These are phyloP conservation scores for Elsinoe batatas DNA, from an alignment of 2,329 filamentous ascomycete genomes.

Conservation along the genomic window DNA sequence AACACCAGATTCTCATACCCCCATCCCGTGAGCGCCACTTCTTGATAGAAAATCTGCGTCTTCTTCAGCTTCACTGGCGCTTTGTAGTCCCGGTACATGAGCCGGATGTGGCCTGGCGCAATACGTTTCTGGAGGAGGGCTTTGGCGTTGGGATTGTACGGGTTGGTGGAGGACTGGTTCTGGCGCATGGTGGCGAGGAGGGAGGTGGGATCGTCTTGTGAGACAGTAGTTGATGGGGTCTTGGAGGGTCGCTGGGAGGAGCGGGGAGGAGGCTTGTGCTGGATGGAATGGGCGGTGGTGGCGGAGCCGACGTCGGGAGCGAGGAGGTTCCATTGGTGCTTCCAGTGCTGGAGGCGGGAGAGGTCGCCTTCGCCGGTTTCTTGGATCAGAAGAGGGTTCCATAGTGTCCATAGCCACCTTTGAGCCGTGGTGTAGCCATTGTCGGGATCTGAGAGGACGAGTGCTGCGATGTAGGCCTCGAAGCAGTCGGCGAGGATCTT, in stretches of 20 bases:
- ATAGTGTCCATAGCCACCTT: conserved; percentile 65
- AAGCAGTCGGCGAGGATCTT: conserved; percentile 83
- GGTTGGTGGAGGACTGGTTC: conserved; percentile 21
- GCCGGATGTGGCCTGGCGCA: conserved; percentile 25
- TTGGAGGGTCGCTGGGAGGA: background rate
- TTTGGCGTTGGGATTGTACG: conserved; percentile 31
- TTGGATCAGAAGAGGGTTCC: conserved; percentile 54
- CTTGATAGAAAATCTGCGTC: conserved; percentile 46
- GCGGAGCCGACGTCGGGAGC: background rate
- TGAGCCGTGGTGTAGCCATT: conserved; percentile 53
- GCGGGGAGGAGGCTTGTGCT: background rate
- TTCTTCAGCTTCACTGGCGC: conserved; percentile 49
- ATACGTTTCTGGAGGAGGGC: conserved; percentile 30
- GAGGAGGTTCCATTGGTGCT: background rate
- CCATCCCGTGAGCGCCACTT: conserved; percentile 57
- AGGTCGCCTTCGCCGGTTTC: background rate
- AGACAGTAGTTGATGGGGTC: background rate
- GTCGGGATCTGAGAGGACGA: conserved; percentile 57
- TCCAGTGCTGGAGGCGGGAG: background rate
- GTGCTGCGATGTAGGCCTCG: conserved; percentile 77
- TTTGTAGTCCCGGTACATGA: conserved; percentile 41
- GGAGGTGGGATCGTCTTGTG: conserved; percentile 12
- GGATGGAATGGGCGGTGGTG: background rate
- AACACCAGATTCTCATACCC: conserved; percentile 54
- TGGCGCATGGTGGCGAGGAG: conserved; percentile 15